Evolutionary conservation across 441 rosid genomes (phyloP).

Genomic region (Brassica balearica): DNA sequence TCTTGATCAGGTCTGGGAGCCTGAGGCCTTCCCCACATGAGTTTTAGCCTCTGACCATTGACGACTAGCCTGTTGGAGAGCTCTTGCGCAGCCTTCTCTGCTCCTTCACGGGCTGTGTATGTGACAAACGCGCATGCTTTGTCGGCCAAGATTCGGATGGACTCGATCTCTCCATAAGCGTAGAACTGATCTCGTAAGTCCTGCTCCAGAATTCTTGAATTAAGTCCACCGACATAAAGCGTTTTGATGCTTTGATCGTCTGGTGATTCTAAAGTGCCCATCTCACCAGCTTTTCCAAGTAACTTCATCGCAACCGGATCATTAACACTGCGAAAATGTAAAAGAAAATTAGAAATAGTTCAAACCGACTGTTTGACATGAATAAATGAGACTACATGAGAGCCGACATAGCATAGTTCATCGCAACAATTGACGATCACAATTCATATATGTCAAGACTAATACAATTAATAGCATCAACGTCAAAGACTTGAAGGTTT

Average conservation of each 20-base stretch:
- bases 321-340: conserved; percentile 64
- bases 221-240: conserved; percentile 92
- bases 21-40: conserved; percentile 97
- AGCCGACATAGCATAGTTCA: conserved; percentile 5
- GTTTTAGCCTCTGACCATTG: conserved; percentile 84
- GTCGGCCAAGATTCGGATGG: conserved; percentile 85
- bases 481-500: neutral
- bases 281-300: conserved; percentile 92
- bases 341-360: conserved; percentile 17
- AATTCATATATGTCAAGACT: neutral
- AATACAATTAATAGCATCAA: neutral
- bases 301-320: conserved; percentile 95
- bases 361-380: neutral
- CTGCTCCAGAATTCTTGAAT: conserved; percentile 82
- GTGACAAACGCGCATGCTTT: conserved; percentile 94
- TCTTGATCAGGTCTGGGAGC: conserved; percentile 80
- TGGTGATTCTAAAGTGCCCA: conserved; percentile 92
- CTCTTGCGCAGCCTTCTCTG: conserved; percentile 96
- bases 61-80: conserved; percentile 84
- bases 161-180: conserved; percentile 93
- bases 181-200: conserved; percentile 89
- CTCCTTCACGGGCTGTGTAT: conserved; percentile 93
- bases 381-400: neutral
- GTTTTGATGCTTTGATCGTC: conserved; percentile 94
- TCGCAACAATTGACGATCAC: neutral